Evolutionary conservation across 441 rosid genomes (phyloP).

Genomic region (Gossypium gossypioides): DNA sequence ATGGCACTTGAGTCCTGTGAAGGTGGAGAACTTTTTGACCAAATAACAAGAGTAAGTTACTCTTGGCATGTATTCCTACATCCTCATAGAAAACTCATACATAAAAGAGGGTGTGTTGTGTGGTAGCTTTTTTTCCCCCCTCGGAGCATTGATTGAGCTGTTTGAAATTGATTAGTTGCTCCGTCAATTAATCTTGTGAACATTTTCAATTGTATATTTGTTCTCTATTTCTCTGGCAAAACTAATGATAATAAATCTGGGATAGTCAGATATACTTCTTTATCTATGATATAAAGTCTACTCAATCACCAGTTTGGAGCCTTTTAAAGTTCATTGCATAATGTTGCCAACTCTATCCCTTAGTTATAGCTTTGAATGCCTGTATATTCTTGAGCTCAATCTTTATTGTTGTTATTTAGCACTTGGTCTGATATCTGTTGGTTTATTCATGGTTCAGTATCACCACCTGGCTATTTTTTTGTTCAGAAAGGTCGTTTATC

Average conservation of each 20-base stretch:
- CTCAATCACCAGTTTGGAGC: neutral
- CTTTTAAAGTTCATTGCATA: neutral
- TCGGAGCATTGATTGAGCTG: neutral
- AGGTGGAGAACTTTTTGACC: conserved; percentile 96
- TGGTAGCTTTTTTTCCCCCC: neutral
- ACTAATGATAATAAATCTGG: neutral
- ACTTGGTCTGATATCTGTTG: neutral
- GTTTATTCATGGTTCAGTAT: neutral
- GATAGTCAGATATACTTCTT: neutral
- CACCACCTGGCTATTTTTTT: conserved; percentile 1
- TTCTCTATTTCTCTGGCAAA: neutral
- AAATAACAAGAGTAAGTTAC: conserved; percentile 83
- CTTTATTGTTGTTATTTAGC: neutral
- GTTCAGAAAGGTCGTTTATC: conserved; percentile 70
- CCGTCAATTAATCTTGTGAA: neutral
- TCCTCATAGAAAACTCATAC: neutral
- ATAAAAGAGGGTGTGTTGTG: neutral
- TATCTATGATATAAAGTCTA: neutral
- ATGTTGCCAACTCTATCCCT: neutral
- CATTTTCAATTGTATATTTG: neutral
- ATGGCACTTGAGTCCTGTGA: conserved; percentile 99
- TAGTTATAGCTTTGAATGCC: neutral
- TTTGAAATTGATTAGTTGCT: neutral
- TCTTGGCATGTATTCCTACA: conserved; percentile 9
- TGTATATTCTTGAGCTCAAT: neutral